Evolutionary conservation across 176 grass and related monocot genomes (phyloP).

Genomic region (Aegilops sharonensis): DNA sequence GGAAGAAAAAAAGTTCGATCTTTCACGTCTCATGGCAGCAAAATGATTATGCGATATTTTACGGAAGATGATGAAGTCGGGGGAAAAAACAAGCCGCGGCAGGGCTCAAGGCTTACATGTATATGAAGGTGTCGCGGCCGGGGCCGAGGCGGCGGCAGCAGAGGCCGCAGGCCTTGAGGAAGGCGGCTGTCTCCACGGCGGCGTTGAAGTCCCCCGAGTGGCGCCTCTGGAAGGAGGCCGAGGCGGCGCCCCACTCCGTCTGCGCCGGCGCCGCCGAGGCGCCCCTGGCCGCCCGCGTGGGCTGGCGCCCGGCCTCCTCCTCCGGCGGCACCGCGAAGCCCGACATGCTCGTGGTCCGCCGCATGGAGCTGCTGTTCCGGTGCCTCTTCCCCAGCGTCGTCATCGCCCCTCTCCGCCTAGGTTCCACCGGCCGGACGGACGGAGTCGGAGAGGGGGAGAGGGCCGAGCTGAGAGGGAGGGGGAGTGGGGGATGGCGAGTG

Average conservation of each 20-base stretch:
- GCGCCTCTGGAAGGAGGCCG: slow-evolving; percentile 24
- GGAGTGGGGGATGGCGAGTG: slow-evolving; percentile 14
- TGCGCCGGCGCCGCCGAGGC: background rate
- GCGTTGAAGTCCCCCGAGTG: slow-evolving; percentile 40
- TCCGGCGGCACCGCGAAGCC: slow-evolving; percentile 25
- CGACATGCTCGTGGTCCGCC: slow-evolving; percentile 59
- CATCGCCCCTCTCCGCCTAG: background rate
- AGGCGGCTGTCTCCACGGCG: slow-evolving; percentile 52
- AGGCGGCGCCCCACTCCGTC: slow-evolving; percentile 1
- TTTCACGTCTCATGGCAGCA: background rate
- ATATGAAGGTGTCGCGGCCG: slow-evolving; percentile 88
- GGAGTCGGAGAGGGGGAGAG: background rate
- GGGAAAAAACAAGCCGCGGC: background rate
- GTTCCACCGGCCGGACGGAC: background rate
- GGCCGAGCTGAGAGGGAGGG: background rate
- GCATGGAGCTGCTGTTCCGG: slow-evolving; percentile 32
- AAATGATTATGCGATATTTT: background rate
- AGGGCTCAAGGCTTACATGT: slow-evolving; percentile 44
- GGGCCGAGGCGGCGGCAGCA: slow-evolving; percentile 87
- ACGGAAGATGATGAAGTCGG: background rate
- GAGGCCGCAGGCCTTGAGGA: slow-evolving; percentile 77
- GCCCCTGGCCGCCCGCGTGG: slow-evolving; percentile 11
- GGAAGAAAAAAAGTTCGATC: too few species aligned
- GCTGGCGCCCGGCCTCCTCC: slow-evolving; percentile 1
- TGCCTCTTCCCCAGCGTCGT: slow-evolving; percentile 58